These are phyloP conservation scores for Colletotrichum cuscutae DNA, from an alignment of 2,329 filamentous ascomycete species.

Conservation along the genomic window DNA sequence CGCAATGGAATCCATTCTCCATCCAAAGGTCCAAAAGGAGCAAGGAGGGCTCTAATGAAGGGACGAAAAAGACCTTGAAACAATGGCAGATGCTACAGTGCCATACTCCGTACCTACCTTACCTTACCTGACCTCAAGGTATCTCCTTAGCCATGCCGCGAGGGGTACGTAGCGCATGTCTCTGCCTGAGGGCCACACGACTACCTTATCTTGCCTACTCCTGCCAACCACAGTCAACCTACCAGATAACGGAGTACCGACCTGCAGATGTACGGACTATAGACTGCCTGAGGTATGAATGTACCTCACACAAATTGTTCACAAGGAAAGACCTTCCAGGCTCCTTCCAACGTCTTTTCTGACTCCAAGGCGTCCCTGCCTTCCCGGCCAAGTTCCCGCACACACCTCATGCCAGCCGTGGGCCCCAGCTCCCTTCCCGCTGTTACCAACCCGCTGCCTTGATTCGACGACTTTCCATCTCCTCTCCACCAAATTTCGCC, in stretches of 20 bases:
- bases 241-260: too few species aligned
- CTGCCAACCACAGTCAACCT: too few species aligned
- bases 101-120: neutral
- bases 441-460: slow-evolving; percentile 9
- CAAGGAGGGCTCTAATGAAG: slow-evolving; percentile 29
- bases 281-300: too few species aligned
- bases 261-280: too few species aligned
- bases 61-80: slow-evolving; percentile 17
- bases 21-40: neutral
- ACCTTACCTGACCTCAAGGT: too few species aligned
- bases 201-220: neutral
- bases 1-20: neutral
- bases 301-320: too few species aligned
- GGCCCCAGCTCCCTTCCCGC: neutral
- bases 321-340: slow-evolving; percentile 13
- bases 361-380: neutral
- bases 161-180: neutral
- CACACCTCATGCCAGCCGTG: slow-evolving; percentile 12
- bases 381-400: slow-evolving; percentile 3
- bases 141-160: too few species aligned
- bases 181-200: neutral
- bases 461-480: slow-evolving; percentile 25
- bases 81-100: slow-evolving; percentile 25
- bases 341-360: neutral
- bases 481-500: slow-evolving; percentile 24